A percentile compares a stretch with the other conserved stretches of the same genome.
Evolutionary conservation across 306 rosid genomes (phyloP).

Genomic region (Lagenaria siceraria): DNA sequence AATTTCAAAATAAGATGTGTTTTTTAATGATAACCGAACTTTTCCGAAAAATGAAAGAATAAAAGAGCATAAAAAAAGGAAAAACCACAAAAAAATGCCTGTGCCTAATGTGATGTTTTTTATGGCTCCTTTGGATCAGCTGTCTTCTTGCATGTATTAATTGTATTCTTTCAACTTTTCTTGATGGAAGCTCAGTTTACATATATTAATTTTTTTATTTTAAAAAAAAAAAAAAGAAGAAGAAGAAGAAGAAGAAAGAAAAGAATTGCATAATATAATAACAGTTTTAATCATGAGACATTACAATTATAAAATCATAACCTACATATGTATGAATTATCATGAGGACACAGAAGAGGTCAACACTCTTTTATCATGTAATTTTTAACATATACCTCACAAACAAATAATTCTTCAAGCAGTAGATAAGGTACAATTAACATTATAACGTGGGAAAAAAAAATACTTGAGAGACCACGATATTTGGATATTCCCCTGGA

Average conservation of each 20-base stretch:
- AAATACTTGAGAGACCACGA: slow-evolving; percentile 77
- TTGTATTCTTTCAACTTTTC: neutral
- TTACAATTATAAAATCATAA: neutral
- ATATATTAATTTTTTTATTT: too few species aligned
- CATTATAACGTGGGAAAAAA: slow-evolving; percentile 8
- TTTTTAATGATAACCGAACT: too few species aligned
- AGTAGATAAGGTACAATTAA: neutral
- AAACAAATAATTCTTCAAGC: neutral
- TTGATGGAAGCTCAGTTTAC: neutral
- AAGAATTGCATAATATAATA: neutral
- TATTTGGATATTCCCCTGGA: slow-evolving; percentile 91
- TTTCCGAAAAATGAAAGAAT: too few species aligned
- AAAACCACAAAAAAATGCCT: too few species aligned
- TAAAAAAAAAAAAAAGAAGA: neutral
- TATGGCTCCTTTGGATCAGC: neutral
- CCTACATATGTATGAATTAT: neutral
- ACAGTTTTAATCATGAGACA: neutral
- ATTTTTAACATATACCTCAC: neutral
- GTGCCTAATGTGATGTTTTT: neutral
- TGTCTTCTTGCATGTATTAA: neutral
- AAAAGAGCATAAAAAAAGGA: too few species aligned
- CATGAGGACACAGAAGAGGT: neutral
- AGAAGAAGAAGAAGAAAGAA: neutral
- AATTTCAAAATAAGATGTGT: too few species aligned
- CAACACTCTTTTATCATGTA: neutral